These are phyloP conservation scores for Pichia membranifaciens DNA, from an alignment of 805 yeast species.

Conservation along the genomic window DNA sequence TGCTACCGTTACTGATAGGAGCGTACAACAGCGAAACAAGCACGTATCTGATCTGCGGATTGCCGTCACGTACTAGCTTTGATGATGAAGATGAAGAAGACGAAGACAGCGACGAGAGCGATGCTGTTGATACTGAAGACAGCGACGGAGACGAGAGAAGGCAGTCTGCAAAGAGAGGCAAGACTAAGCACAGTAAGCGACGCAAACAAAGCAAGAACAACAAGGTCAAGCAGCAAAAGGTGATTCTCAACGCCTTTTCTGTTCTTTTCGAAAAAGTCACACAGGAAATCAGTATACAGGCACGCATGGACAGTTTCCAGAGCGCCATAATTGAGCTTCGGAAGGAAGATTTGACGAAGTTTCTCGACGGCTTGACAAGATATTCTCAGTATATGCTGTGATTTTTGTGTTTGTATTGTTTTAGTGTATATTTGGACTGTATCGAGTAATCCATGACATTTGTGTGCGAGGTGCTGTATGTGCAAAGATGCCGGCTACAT, in stretches of 20 bases:
- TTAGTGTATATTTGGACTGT: not conserved
- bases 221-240: conserved; percentile 33
- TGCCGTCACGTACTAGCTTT: conserved; percentile 72
- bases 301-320: conserved; percentile 90
- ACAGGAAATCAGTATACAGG: conserved; percentile 75
- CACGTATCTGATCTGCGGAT: conserved; percentile 81
- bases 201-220: conserved; percentile 17
- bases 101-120: not conserved
- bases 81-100: conserved; percentile 21
- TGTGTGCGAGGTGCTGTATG: no score
- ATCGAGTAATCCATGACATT: no score
- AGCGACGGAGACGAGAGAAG: conserved; percentile 3
- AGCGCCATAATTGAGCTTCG: conserved; percentile 87
- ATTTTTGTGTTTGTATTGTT: not conserved
- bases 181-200: conserved; percentile 15
- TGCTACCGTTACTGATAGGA: conserved; percentile 82
- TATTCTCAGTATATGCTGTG: conserved; percentile 15
- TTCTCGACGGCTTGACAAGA: conserved; percentile 47
- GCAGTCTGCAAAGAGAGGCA: conserved; percentile 7
- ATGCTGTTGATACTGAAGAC: conserved; percentile 26
- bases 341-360: conserved; percentile 82
- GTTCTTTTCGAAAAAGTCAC: conserved; percentile 90
- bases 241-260: conserved; percentile 74
- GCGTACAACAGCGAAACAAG: conserved; percentile 66
- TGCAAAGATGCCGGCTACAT: no score